phyloP scores from a whole-genome alignment of 2,329 filamentous ascomycete species.

The Podosphaera leucotricha region DNA sequence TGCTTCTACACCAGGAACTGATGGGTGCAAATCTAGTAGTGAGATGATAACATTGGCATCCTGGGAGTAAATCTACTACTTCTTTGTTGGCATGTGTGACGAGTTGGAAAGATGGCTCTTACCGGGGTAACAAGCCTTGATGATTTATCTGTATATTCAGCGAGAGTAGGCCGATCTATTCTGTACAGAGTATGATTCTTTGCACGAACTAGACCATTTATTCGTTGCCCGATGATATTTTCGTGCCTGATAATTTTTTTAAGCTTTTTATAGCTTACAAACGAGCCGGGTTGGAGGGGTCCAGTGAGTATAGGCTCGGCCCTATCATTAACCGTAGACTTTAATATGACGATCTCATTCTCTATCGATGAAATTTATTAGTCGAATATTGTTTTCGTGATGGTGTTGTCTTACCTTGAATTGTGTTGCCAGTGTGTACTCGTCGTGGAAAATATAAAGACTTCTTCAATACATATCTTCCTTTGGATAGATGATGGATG shows the following conservation, averaged over 20 bases:
- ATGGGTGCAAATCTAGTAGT: slow-evolving; percentile 48
- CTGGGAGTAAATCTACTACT: slow-evolving; percentile 40
- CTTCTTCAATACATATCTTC: background rate
- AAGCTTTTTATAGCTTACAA: background rate
- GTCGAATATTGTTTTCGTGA: background rate
- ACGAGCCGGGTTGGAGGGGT: background rate
- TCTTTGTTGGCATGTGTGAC: slow-evolving; percentile 6
- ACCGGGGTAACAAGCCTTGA: slow-evolving; percentile 54
- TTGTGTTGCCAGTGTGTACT: background rate
- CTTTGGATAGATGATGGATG: background rate
- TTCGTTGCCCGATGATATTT: slow-evolving; percentile 13
- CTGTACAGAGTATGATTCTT: slow-evolving; percentile 7
- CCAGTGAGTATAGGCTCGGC: slow-evolving; percentile 1
- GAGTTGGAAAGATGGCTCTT: slow-evolving; percentile 12
- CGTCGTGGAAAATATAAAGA: background rate
- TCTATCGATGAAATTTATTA: slow-evolving; percentile 5
- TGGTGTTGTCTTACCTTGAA: background rate
- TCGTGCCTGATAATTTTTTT: slow-evolving; percentile 17
- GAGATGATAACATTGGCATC: slow-evolving; percentile 56
- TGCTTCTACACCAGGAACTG: slow-evolving; percentile 42
- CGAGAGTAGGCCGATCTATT: slow-evolving; percentile 41
- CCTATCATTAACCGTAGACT: slow-evolving; percentile 1
- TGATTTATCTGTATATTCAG: slow-evolving; percentile 46
- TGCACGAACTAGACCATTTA: slow-evolving; percentile 7
- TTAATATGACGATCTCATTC: slow-evolving; percentile 11